These are phyloP conservation scores for Mangifera indica DNA, from an alignment of 345 rosid genomes.

Conservation along the genomic window DNA sequence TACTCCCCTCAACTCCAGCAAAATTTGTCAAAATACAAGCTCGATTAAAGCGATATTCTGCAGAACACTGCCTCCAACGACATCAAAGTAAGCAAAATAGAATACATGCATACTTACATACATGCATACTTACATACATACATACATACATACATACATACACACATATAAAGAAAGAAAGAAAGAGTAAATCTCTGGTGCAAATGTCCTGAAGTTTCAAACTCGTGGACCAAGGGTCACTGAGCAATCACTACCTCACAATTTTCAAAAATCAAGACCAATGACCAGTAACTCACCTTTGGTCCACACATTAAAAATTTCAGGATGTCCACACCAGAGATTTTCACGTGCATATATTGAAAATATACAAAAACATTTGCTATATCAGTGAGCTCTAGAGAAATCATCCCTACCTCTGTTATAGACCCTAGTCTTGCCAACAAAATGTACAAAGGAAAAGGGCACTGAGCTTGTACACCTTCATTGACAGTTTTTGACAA, in stretches of 20 bases:
- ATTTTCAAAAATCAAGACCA: too few species aligned
- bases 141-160: background rate
- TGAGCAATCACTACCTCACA: too few species aligned
- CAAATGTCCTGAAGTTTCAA: too few species aligned
- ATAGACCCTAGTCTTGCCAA: constrained; percentile 71
- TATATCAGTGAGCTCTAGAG: background rate
- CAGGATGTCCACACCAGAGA: too few species aligned
- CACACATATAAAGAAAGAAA: background rate
- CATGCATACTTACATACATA: background rate
- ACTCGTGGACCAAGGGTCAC: too few species aligned
- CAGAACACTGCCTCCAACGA: constrained; percentile 33
- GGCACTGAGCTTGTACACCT: constrained; percentile 47
- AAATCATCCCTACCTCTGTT: constrained; percentile 54
- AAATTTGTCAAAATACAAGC: constrained; percentile 74
- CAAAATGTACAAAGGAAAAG: constrained; percentile 75
- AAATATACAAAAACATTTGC: background rate
- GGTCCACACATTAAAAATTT: too few species aligned
- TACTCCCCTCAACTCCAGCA: constrained; percentile 61
- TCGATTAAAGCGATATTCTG: constrained; percentile 80
- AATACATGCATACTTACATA: too few species aligned
- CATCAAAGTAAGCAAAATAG: constrained; percentile 7
- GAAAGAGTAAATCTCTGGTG: too few species aligned
- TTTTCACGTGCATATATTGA: background rate
- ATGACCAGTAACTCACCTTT: too few species aligned
- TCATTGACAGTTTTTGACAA: constrained; percentile 50